Evolutionary conservation across 129 eudicot species (phyloP), one percentile per base, ranked within the genome.

Genomic region (Lonicera japonica): DNA sequence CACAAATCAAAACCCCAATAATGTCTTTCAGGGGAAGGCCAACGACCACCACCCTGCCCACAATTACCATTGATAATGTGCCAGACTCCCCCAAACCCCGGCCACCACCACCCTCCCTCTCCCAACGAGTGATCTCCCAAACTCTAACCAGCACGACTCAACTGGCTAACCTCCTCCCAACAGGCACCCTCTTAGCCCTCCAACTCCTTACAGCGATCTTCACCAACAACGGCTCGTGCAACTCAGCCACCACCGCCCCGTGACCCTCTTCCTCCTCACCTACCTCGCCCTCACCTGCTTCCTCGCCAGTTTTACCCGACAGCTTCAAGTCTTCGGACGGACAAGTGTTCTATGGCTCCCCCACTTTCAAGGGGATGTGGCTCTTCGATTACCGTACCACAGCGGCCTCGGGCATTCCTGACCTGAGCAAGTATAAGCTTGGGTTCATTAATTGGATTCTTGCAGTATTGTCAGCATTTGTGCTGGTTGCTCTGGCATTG

Each of bases 211-310:
- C 87, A 5, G 95, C 95, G 0, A 75, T 90, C 61, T 83, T 84
- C 90, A 90, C 97, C 67, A 83, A 90, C 82, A 82, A 86, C 67
- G 94, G 97, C 19, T 70, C 82, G 1, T 90, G 97, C 56, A 95
- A 90, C 68, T 7, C 81, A 7, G 86, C 77, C 50, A 86, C 95
- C 2, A n/a, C n/a, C 87, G 91, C 4, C 75, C 94, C 4, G 51
- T 86, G 60, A 90, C 95, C 47, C 54, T 72, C 22, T 5, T 66
- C 77, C 97, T 90, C 64, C 81, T 90, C 39, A 11, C 40, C 77
- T 13, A 75, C 66, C 77, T 90, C n/a, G 78, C 90, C 51, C 19
- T 21, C n/a, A 61, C 83, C 11, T 86, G 97, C 70, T 86, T 90
- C 71, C 78, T 86, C 0, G 97, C 95, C 36, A 81, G 84, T 25